These are phyloP conservation scores for Cyclotella sp. DNA, from an alignment of 108 stramenopile genomes.

Conservation along the genomic window DNA sequence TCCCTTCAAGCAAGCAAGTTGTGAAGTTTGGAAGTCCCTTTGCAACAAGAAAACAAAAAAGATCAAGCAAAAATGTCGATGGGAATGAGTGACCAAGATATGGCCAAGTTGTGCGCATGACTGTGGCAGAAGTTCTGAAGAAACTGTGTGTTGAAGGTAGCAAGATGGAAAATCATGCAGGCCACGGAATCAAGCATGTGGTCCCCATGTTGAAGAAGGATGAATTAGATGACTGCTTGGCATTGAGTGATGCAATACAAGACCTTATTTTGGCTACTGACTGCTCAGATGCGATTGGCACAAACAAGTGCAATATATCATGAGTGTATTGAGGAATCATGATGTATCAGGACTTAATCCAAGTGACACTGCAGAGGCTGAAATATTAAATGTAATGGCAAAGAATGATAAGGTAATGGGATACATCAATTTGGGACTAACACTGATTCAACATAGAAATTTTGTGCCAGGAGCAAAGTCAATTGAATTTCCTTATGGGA, in stretches of 20 bases:
- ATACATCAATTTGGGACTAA: no score
- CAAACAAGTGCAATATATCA: not conserved
- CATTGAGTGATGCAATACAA: not conserved
- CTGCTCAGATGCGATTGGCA: not conserved
- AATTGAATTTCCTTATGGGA: not conserved
- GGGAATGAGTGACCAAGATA: not conserved
- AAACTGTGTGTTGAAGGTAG: not conserved
- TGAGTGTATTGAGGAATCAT: not conserved
- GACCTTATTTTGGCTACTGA: not conserved
- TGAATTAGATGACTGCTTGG: not conserved
- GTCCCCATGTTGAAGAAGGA: slow-evolving; percentile 1
- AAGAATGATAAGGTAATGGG: no score
- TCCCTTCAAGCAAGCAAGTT: no score
- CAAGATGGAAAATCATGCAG: not conserved
- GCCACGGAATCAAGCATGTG: not conserved
- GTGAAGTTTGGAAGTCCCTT: slow-evolving; percentile 1
- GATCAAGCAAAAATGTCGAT: not conserved
- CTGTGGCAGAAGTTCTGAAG: not conserved
- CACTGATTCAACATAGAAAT: not conserved
- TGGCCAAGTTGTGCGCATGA: not conserved
- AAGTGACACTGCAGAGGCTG: not conserved
- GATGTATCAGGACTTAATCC: not conserved
- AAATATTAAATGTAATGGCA: not conserved
- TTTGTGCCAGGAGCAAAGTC: not conserved
- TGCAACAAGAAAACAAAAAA: not conserved